A percentile compares a stretch with the other conserved stretches of the same genome.
Conservation (phyloP, 805 yeast genomes). For the Yarrowia sp. region DNA sequence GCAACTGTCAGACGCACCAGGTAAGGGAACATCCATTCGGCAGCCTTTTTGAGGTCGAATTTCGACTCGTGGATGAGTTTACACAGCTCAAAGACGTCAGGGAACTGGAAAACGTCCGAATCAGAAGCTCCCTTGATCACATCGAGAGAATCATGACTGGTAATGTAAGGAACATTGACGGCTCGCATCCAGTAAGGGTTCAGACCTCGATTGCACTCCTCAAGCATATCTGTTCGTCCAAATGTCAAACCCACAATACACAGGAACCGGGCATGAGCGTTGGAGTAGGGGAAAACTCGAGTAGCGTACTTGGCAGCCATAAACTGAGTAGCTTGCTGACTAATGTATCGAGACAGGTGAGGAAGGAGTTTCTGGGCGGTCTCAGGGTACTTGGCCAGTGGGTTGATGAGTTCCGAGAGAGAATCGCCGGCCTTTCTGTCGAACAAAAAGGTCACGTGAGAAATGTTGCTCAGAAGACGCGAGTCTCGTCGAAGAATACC, state of each 20-base stretch:
- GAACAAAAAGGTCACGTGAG: slow-evolving; percentile 69
- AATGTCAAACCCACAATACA: slow-evolving; percentile 69
- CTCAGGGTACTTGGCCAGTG: slow-evolving; percentile 21
- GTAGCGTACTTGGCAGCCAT: slow-evolving; percentile 70
- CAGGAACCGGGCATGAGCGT: slow-evolving; percentile 69
- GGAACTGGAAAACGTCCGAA: neutral
- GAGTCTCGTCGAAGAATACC: slow-evolving; percentile 61
- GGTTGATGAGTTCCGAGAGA: slow-evolving; percentile 24
- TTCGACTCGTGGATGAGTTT: slow-evolving; percentile 40
- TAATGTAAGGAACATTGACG: slow-evolving; percentile 46
- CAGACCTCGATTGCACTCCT: slow-evolving; percentile 80
- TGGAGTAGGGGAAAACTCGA: slow-evolving; percentile 68
- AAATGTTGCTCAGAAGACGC: slow-evolving; percentile 55
- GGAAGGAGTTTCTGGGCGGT: slow-evolving; percentile 31
- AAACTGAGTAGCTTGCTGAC: slow-evolving; percentile 62
- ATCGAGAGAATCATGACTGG: slow-evolving; percentile 11
- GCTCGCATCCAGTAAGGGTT: slow-evolving; percentile 82
- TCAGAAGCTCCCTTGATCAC: slow-evolving; percentile 9
- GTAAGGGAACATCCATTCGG: slow-evolving; percentile 57
- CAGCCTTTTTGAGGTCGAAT: slow-evolving; percentile 41
- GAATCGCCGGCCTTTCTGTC: slow-evolving; percentile 54
- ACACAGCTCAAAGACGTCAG: slow-evolving; percentile 29
- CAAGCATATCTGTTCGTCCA: slow-evolving; percentile 72
- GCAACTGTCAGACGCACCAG: slow-evolving; percentile 66
- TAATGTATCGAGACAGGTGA: slow-evolving; percentile 32